Evolutionary conservation across 2,329 filamentous ascomycete genomes (phyloP), one percentile per base, ranked within the genome.

Genomic region (Neofusicoccum laricinum): DNA sequence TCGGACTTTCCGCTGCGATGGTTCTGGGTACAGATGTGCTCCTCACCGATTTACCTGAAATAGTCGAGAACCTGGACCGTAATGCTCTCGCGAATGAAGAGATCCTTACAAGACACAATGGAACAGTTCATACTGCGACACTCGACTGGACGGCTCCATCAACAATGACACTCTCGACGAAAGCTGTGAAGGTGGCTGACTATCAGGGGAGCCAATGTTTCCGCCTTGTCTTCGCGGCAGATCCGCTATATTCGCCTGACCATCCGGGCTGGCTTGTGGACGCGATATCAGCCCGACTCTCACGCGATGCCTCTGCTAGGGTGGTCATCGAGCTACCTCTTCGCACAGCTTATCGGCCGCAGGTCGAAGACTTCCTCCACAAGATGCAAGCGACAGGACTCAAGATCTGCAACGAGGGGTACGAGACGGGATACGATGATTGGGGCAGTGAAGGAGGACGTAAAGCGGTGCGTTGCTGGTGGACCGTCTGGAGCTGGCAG

Each of bases 11-110:
- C 1, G 92, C 93, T 25, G 92, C 93, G 7, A 87, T 86, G 14
- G 80, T 92, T 25, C 90, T 90, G 81, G 80, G 81, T 48, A 83
- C 84, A 0, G 79, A 84, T 17, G 89, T 96, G 4, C 79, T 90
- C 10, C 81, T 97, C 61, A 97, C 91, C 40, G 95, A 98, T 73
- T 80, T 98, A 32, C 89, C 91, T 0, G 84, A 84, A n/a, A 97
- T 98, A 70, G 84, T 94, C 53, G 82, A 88, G 0, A 98, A 98
- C 68, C 83, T 98, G 4, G 78, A 82, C n/a, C 82, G 85, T 69
- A 99, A 98, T 70, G 84, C 88, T 0, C 79, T 83, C 4, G 78
- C 82, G 40, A 97, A 97, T 69, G 75, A 77, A 2, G 75, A 79
- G 0, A 74, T 85, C 3, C 79, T 94, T 3, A 76, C 81, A 50